Base-by-base conservation (phyloP, 2,329 filamentous ascomycete genomes). In the Cordyceps cateniannulata region DNA sequence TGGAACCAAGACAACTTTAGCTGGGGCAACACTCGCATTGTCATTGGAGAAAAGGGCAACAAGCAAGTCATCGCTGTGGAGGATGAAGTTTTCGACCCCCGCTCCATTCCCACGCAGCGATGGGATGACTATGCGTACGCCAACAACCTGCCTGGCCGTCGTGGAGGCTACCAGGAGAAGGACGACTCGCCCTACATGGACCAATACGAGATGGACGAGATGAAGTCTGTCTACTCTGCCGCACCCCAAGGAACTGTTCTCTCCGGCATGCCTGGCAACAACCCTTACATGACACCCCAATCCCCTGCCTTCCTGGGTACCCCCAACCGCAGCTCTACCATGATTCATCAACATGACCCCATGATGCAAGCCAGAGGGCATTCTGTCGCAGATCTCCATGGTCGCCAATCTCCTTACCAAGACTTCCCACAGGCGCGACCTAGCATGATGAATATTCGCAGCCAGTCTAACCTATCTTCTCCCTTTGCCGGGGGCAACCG, bases 1-100 rank as follows among this genome's bases (percentile, higher is more conserved):
- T 99, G 95, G 95, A 96, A 97, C 76, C 93, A 97, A 75, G 95
- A 99, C 76, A 93, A 99, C 77, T 99, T 99, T 81, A 88, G 88
- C 2, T 99, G 95, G 95, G 95, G 95, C 82, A 98, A 95, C 78
- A 99, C 95, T 1, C 92, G 95, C 84, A 86, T 99, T 65, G 95
- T 99, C 66, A 90, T 98, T 66, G 93, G 92, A 62, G 95, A 99
- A 74, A 91, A 93, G 74, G 93, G 93, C 64, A 85, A 84, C 71
- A 96, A 96, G 78, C 86, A 96, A 71, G 80, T 97, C n/a, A 82
- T 99, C 58, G 92, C 92, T 0, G 85, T 93, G 3, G 89, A 93
- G 27, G 86, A 89, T 63, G 91, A 95, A 71, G 85, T 83, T 10
- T 99, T 96, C 70, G 91, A 99, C 69, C 93, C 95, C 29, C 87